A percentile compares a stretch with the other conserved stretches of the same genome.
Conservation (phyloP, 1,284 basidiomycete genomes). For the Boletus semigastroideus region DNA sequence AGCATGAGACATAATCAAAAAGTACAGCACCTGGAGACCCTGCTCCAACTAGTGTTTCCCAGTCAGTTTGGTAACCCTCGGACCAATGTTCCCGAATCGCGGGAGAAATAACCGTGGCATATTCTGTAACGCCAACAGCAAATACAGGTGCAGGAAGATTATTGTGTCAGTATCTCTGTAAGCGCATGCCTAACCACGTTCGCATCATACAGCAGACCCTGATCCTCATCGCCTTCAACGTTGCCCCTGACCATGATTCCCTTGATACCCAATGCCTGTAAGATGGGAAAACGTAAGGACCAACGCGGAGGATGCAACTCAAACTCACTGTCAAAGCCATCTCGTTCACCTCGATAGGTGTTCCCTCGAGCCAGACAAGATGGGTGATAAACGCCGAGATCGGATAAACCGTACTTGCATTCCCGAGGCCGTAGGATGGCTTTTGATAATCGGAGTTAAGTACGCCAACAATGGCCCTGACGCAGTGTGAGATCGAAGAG, state of each 20-base stretch:
- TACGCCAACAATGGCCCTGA: slow-evolving; percentile 67
- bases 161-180: slow-evolving; percentile 37
- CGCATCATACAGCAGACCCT: slow-evolving; percentile 50
- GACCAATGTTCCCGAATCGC: slow-evolving; percentile 6
- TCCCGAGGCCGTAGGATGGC: slow-evolving; percentile 53
- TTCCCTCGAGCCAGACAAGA: slow-evolving; percentile 72
- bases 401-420: slow-evolving; percentile 62
- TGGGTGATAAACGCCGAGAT: slow-evolving; percentile 81
- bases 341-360: slow-evolving; percentile 62
- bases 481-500: slow-evolving; percentile 9
- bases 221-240: slow-evolving; percentile 12
- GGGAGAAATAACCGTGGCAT: slow-evolving; percentile 3
- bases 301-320: not conserved
- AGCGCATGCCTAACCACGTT: slow-evolving; percentile 49
- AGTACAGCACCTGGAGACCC: not conserved
- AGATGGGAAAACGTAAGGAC: slow-evolving; percentile 6
- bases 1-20: slow-evolving; percentile 2
- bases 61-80: not conserved
- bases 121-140: not conserved
- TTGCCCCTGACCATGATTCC: slow-evolving; percentile 46
- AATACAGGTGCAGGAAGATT: not conserved
- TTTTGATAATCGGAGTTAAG: slow-evolving; percentile 64
- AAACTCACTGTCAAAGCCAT: slow-evolving; percentile 58
- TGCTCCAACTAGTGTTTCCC: slow-evolving; percentile 1
- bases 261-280: slow-evolving; percentile 59